These are phyloP conservation scores for Amaranthus palmeri DNA, from an alignment of 148 eudicot species.

Conservation along the genomic window DNA sequence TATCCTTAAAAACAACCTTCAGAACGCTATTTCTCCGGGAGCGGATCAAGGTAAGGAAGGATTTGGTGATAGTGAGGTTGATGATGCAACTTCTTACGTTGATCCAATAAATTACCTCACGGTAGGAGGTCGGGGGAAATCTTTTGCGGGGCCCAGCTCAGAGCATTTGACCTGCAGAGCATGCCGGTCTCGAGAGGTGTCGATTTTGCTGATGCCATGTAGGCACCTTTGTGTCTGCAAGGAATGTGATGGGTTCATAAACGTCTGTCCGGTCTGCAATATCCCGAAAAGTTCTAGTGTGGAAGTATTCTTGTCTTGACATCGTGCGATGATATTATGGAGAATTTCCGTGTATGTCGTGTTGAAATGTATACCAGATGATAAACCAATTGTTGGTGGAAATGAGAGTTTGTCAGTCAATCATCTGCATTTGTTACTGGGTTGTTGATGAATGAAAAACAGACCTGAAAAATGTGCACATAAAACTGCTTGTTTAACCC, in stretches of 20 bases:
- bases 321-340: background rate
- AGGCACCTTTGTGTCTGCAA: constrained; percentile 71
- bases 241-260: constrained; percentile 50
- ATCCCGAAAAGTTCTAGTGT: constrained; percentile 54
- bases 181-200: constrained; percentile 50
- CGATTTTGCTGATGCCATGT: constrained; percentile 70
- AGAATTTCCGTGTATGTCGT: constrained; percentile 21
- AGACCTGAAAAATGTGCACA: constrained; percentile 22
- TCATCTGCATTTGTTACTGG: constrained; percentile 27
- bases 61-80: constrained; percentile 70
- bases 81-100: constrained; percentile 67
- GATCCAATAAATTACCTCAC: constrained; percentile 47
- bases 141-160: constrained; percentile 14
- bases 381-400: constrained; percentile 26
- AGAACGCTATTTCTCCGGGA: constrained; percentile 62
- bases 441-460: constrained; percentile 27
- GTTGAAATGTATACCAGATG: constrained; percentile 26
- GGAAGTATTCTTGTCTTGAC: constrained; percentile 65
- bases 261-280: constrained; percentile 65
- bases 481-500: constrained; percentile 4
- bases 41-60: constrained; percentile 70
- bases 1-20: constrained; percentile 62
- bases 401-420: constrained; percentile 23
- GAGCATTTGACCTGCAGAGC: constrained; percentile 56
- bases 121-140: constrained; percentile 31